phyloP scores from a whole-genome alignment of 805 yeast genomes.

The Spathaspora gorwiae region DNA sequence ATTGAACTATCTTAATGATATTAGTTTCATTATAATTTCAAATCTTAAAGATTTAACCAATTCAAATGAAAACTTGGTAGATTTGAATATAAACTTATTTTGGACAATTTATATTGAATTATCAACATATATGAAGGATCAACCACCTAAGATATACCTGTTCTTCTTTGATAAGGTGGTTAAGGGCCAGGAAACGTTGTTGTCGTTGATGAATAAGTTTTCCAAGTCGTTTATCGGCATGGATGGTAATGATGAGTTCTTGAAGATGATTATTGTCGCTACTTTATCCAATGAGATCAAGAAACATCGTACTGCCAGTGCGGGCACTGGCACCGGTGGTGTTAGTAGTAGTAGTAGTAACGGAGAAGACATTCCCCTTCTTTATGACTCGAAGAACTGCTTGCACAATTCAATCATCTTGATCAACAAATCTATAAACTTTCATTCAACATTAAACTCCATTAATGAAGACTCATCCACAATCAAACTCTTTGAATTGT shows the following conservation, averaged over 20 bases:
- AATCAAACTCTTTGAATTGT: constrained; percentile 33
- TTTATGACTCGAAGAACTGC: constrained; percentile 34
- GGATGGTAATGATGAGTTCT: constrained; percentile 14
- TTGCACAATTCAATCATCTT: constrained; percentile 52
- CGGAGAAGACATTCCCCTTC: constrained; percentile 11
- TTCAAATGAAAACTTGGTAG: constrained; percentile 18
- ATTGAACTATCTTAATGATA: constrained; percentile 47
- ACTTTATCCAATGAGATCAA: constrained; percentile 35
- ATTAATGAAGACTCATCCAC: constrained; percentile 1
- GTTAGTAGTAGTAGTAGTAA: constrained; percentile 2
- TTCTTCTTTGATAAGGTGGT: constrained; percentile 15
- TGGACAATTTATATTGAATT: constrained; percentile 49
- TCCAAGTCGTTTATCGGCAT: constrained; percentile 19
- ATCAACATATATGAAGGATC: constrained; percentile 39
- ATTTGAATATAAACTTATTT: constrained; percentile 27
- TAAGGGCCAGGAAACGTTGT: constrained; percentile 8
- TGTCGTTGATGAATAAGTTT: constrained; percentile 19
- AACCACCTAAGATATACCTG: constrained; percentile 34
- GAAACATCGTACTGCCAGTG: constrained; percentile 10
- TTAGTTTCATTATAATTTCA: constrained; percentile 38
- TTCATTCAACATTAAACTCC: constrained; percentile 2
- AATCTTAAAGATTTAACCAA: constrained; percentile 20
- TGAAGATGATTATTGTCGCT: constrained; percentile 22
- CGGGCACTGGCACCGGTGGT: not conserved
- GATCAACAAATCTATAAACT: constrained; percentile 39